Conservation (phyloP, 495 filamentous ascomycete species). For the Amniculicola lignicola region DNA sequence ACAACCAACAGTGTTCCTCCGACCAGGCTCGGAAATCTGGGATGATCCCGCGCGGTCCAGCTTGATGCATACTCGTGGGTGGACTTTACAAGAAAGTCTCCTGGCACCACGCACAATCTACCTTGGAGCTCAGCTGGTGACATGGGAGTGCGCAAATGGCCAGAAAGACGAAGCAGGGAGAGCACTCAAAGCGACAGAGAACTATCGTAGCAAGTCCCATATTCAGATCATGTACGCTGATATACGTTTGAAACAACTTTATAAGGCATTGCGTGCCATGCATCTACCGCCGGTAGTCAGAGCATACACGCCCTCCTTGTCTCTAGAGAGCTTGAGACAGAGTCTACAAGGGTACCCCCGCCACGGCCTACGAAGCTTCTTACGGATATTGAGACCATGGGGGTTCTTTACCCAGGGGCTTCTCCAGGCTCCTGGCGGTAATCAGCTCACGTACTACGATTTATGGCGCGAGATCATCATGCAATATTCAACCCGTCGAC, state of each 20-base stretch:
- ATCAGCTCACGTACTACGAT: background rate
- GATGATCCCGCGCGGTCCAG: background rate
- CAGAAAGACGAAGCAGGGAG: background rate
- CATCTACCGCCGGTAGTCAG: too few species aligned
- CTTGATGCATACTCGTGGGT: conserved; percentile 1
- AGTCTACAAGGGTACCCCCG: too few species aligned
- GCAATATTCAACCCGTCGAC: background rate
- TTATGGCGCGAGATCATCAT: background rate
- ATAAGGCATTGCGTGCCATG: too few species aligned
- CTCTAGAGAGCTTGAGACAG: too few species aligned
- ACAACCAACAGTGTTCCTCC: background rate
- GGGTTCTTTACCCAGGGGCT: background rate
- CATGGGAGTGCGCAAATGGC: background rate
- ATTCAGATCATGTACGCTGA: background rate
- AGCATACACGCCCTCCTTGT: too few species aligned
- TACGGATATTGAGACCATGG: too few species aligned
- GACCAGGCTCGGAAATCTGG: background rate
- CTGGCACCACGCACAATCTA: too few species aligned
- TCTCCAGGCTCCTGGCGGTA: background rate
- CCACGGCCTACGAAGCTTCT: too few species aligned
- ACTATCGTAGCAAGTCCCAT: background rate
- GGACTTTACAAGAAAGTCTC: too few species aligned
- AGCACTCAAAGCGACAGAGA: background rate
- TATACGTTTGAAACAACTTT: background rate
- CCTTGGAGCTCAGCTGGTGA: too few species aligned